These are phyloP conservation scores for Marvania coccoides DNA, from an alignment of 139 green algal genomes.

Conservation along the genomic window DNA sequence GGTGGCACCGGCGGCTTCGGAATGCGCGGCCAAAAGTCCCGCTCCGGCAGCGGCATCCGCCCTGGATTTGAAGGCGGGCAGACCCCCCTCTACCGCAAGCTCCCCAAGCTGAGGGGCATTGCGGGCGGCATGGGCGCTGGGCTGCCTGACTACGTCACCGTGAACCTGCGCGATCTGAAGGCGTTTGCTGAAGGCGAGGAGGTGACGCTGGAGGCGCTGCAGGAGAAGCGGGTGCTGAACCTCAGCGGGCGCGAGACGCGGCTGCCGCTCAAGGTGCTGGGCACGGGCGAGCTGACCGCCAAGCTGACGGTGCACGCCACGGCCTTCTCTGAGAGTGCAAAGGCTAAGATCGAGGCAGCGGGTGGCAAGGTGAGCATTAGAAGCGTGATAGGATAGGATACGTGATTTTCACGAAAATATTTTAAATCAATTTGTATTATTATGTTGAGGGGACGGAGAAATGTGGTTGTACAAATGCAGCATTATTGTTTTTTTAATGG, in stretches of 20 bases:
- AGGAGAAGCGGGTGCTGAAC: slow-evolving; percentile 72
- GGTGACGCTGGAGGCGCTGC: slow-evolving; percentile 73
- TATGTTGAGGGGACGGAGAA: too few species aligned
- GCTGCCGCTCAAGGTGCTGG: slow-evolving; percentile 94
- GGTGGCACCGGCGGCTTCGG: slow-evolving; percentile 90
- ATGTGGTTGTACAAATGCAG: too few species aligned
- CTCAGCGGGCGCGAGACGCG: slow-evolving; percentile 62
- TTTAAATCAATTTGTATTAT: not conserved
- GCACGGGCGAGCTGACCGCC: slow-evolving; percentile 68
- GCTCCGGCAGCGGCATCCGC: slow-evolving; percentile 68
- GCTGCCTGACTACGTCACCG: slow-evolving; percentile 71
- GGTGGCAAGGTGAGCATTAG: slow-evolving; percentile 75
- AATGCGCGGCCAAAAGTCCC: slow-evolving; percentile 94
- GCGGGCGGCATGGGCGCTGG: slow-evolving; percentile 89
- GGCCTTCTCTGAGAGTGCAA: slow-evolving; percentile 70
- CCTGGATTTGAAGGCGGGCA: slow-evolving; percentile 97
- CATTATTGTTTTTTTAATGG: not conserved
- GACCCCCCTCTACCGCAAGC: slow-evolving; percentile 89
- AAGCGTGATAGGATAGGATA: not conserved
- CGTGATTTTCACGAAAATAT: not conserved
- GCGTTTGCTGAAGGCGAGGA: slow-evolving; percentile 70
- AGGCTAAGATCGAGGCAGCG: slow-evolving; percentile 79
- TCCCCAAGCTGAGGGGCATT: slow-evolving; percentile 97
- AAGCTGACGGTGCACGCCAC: slow-evolving; percentile 74
- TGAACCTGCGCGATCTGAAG: slow-evolving; percentile 85